Base-by-base conservation (phyloP, 306 rosid species). In the Casuarina equisetifolia region DNA sequence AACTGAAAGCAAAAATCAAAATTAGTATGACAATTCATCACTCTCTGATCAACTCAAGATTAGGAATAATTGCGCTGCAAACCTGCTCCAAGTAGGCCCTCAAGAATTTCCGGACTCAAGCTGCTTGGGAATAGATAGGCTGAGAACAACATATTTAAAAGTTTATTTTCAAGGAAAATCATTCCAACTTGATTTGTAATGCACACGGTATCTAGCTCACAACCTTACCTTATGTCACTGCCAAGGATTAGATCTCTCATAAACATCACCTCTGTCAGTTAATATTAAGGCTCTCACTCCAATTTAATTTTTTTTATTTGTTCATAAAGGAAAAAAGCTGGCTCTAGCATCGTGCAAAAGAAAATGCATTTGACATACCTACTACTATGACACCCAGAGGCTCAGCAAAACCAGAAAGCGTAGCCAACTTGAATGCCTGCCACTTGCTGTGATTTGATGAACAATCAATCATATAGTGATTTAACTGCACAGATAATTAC, bases 61-160 rank as follows among this genome's bases (percentile, higher is more conserved):
- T 16, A 48, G 69, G 20, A 80, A 52, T 19, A 32, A 51, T 64
- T 49, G 39, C 44, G 66, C 69, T 44, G 73, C 84, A 52, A 85
- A 92, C 98, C 98, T 89, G 98, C 78, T 90, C 94, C 98, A 40
- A 94, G 98, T 69, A 94, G 84, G 81, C 98, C 97, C 84, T 92
- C 97, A 59, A 94, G 93, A 85, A 94, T 84, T 84, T 94, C 97
- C 19, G 98, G 98, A 88, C 72, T 86, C 88, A 90, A 81, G 90
- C 89, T 87, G 86, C 97, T 94, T 57, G 97, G 98, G 84, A 94
- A 94, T 51, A 94, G 84, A 91, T 90, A 94, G 58, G 97, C 97
- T 94, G 89, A 81, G 49, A 48, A 66, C 46, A 76, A 74, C 69
- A 67, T 39, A 67, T 67, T 12, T 3, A 58, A 73, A 79, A 73